Percentiles rank a stretch among this genome's conserved stretches.
Evolutionary conservation across 805 yeast species (phyloP).

Genomic region (Saturnispora saitoi): DNA sequence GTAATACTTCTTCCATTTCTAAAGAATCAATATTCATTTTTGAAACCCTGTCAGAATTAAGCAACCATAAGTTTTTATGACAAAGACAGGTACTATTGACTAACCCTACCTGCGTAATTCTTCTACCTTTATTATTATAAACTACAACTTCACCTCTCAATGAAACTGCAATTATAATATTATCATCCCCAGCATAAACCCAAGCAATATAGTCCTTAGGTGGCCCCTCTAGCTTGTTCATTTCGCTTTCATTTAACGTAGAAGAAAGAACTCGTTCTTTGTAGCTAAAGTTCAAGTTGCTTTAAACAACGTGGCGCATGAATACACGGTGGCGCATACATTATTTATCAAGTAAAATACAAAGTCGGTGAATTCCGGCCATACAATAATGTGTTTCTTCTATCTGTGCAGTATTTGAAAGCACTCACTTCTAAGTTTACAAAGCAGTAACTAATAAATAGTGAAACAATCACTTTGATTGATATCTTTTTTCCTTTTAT

Average conservation of each 20-base stretch:
- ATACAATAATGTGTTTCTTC: too few relatives aligned
- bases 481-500: too few relatives aligned
- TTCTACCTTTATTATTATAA: background rate
- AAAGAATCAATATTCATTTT: background rate
- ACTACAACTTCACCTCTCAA: conserved; percentile 4
- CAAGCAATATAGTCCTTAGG: conserved; percentile 6
- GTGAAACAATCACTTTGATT: too few relatives aligned
- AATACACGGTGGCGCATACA: too few relatives aligned
- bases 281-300: background rate
- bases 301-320: background rate
- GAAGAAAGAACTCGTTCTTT: background rate
- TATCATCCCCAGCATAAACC: background rate
- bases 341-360: too few relatives aligned
- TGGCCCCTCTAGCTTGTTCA: conserved; percentile 5
- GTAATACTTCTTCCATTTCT: background rate
- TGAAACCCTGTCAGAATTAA: background rate
- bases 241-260: background rate
- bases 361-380: too few relatives aligned
- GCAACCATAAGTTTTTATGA: background rate
- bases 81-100: background rate
- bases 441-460: too few relatives aligned
- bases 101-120: background rate
- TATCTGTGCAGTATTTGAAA: too few relatives aligned
- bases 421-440: too few relatives aligned
- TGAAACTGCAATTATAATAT: background rate